Evolutionary conservation across 192 early-diverging fungal species (phyloP), one percentile per base, ranked within the genome.

Genomic region (Coemansia sp.): DNA sequence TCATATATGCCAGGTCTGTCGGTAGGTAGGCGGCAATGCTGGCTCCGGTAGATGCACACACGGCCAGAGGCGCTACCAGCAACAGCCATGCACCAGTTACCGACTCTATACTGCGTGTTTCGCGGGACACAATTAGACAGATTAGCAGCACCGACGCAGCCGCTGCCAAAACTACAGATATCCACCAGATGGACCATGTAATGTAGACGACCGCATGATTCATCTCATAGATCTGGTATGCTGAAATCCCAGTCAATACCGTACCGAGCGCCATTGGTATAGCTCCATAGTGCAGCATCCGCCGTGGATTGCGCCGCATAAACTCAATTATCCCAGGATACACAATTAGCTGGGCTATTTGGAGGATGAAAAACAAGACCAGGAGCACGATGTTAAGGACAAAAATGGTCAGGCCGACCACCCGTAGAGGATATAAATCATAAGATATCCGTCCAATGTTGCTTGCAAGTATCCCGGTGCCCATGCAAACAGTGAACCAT

Each of bases 401-500:
- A 39, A 72, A 85, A 3, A 85, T 17, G 0, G 57, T 39, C 22
- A 55, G 2, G 0, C 77, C 72, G 1, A 78, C 32, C 2, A 57
- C 37, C 2, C 60, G 47, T 19, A 73, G 37, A 0, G 62, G 66
- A 4, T 15, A 5, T 8, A 69, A 66, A 5, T 71, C 68, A 32
- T 75, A 73, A 10, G 84, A 79, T 3, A 75, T 48, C 3, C 37
- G 64, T 4, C 61, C 45, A 1, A 85, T 65, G 37, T 69, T 53
- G 9, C 49, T 66, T 3, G 82, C 72, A 0, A 85, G 61, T 4
- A 83, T 67, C 4, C 84, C 84, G 23, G 78, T 85, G 21, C 84
- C 82, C 81, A 83, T 83, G 12, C 48, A 64, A 0, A 85, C 51
- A 6, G 75, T 73, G 45, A 83, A 85, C 82, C 82, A 85, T 14